Conservation (phyloP, 2,329 filamentous ascomycete species). For the Pleoardoris graminearum region DNA sequence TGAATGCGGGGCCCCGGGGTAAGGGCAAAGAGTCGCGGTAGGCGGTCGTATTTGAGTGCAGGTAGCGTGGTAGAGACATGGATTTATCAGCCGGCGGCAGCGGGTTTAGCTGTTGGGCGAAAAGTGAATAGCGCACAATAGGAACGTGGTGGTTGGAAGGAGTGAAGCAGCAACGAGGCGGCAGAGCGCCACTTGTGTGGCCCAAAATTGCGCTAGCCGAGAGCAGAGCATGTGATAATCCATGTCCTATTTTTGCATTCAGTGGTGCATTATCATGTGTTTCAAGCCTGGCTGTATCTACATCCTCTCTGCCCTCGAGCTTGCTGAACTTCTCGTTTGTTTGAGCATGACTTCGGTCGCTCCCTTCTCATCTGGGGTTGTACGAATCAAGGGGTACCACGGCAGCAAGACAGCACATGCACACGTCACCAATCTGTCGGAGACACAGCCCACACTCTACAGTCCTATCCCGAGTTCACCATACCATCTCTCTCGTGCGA, state of each 20-base stretch:
- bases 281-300: too few species aligned
- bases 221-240: neutral
- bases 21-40: constrained; percentile 38
- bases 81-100: constrained; percentile 34
- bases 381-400: too few species aligned
- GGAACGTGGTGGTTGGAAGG: neutral
- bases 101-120: neutral
- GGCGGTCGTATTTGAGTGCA: constrained; percentile 30
- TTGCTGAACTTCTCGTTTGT: too few species aligned
- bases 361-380: too few species aligned
- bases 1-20: constrained; percentile 31
- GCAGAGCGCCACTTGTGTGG: neutral
- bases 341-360: too few species aligned
- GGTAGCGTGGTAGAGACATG: constrained; percentile 40
- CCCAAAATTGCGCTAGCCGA: neutral
- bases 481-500: constrained; percentile 1
- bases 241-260: neutral
- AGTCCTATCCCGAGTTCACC: neutral
- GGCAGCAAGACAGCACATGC: too few species aligned
- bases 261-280: too few species aligned
- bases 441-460: neutral
- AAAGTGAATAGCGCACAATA: neutral
- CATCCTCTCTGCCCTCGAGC: too few species aligned
- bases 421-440: neutral
- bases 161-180: too few species aligned